Percentiles rank a stretch among this genome's conserved stretches.
Evolutionary conservation across 2,329 filamentous ascomycete species (phyloP).

Genomic region (Neopestalotiopsis clavispora): DNA sequence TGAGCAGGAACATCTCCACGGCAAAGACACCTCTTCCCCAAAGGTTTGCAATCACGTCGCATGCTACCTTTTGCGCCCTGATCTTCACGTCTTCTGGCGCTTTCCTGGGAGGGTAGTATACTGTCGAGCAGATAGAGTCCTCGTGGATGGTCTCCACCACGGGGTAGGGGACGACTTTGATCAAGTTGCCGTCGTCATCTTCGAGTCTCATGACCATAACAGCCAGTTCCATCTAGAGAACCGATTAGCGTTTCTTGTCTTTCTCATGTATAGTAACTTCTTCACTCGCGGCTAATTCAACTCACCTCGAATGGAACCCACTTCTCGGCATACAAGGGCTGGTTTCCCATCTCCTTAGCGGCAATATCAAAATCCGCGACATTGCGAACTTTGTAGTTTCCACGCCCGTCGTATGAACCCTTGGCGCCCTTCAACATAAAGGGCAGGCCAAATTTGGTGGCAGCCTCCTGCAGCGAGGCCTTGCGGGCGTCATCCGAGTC

Average conservation of each 20-base stretch:
- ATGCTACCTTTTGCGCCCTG: constrained; percentile 76
- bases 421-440: constrained; percentile 93
- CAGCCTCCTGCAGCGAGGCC: constrained; percentile 67
- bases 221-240: constrained; percentile 5
- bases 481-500: constrained; percentile 52
- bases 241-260: not conserved
- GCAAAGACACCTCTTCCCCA: constrained; percentile 93
- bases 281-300: not conserved
- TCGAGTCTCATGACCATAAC: constrained; percentile 10
- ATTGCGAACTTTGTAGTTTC: constrained; percentile 59
- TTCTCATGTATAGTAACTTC: not conserved
- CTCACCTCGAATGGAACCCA: constrained; percentile 59
- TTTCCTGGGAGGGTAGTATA: constrained; percentile 81
- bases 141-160: constrained; percentile 95
- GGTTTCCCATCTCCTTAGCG: constrained; percentile 68
- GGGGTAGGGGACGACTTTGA: constrained; percentile 13
- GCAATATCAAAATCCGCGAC: constrained; percentile 63
- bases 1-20: constrained; percentile 91
- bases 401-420: constrained; percentile 90
- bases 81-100: constrained; percentile 65
- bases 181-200: constrained; percentile 8
- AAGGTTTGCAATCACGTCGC: constrained; percentile 78
- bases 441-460: constrained; percentile 73
- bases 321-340: constrained; percentile 86
- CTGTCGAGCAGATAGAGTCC: constrained; percentile 92